Evolutionary conservation across 768 basidiomycete genomes (phyloP), one percentile per base, ranked within the genome.

Genomic region (Austroboletus eburneus): DNA sequence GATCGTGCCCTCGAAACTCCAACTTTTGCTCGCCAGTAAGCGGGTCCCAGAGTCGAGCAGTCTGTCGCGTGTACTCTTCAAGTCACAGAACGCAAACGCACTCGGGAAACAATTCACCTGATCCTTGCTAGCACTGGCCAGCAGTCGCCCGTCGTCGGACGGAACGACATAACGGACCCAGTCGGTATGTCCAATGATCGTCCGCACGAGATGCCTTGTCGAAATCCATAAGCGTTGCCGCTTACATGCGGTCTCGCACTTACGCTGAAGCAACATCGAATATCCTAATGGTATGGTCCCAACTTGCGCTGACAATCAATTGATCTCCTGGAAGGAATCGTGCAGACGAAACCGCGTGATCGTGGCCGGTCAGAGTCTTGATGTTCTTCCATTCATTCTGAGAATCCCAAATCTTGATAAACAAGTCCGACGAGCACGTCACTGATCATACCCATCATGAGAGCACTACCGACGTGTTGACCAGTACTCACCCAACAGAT

Each of bases 361-460:
- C 92, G 59, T 95, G 92, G 8, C 91, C 92, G 46, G 85, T 81
- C 40, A 94, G 72, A 3, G 91, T 92, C 67, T 87, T 88, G 48
- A 76, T 75, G 63, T 91, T 92, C 71, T 89, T 91, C 77, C 89
- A 94, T 57, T 91, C 90, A 64, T 91, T 87, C 54, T 83, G 77
- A 14, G 85, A 80, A 65, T 93, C 89, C 92, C 92, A 95, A 49
- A 95, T 76, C 69, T 92, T 92, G 71, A 95, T 83, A 57, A 90
- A 89, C 40, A 94, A 72, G 69, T 95, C 92, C 43, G 85, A 85
- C 3, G 92, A 94, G 52, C 81, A 83, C 1, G 90, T 77, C 55
- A 53, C 60, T 66, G 33, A 27, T 45, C 9, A 36, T 34, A 32
- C 21, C 16, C 44, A 34, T 43, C 43, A 42, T 48, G 29, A 56